phyloP scores from a whole-genome alignment of 495 filamentous ascomycete genomes.

The Penicillium verhagenii region DNA sequence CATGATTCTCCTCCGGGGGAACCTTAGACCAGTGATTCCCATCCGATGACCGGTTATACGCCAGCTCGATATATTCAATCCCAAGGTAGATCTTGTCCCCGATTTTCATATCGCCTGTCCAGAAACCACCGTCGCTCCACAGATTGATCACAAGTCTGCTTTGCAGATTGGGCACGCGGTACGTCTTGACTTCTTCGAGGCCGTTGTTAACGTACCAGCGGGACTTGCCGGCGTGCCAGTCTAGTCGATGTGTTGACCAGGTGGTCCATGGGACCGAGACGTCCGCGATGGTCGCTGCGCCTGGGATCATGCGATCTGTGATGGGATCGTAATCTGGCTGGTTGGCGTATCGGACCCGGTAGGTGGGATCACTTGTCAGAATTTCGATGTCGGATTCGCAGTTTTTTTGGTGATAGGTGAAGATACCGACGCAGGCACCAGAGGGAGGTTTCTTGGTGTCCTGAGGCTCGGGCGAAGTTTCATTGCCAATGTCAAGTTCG shows the following conservation, averaged over 20 bases:
- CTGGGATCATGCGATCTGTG: slow-evolving; percentile 34
- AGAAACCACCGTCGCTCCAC: slow-evolving; percentile 73
- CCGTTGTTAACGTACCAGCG: slow-evolving; percentile 66
- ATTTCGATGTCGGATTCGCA: slow-evolving; percentile 81
- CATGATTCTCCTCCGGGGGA: slow-evolving; percentile 14
- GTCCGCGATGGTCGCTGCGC: slow-evolving; percentile 30
- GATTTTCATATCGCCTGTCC: slow-evolving; percentile 69
- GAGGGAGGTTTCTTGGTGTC: slow-evolving; percentile 13
- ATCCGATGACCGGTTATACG: slow-evolving; percentile 54
- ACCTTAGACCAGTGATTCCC: neutral
- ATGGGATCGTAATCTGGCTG: slow-evolving; percentile 58
- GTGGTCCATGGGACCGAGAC: slow-evolving; percentile 53
- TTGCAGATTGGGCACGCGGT: slow-evolving; percentile 59
- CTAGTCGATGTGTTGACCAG: slow-evolving; percentile 71
- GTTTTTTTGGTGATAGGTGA: slow-evolving; percentile 61
- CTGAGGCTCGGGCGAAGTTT: neutral
- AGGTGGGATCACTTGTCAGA: slow-evolving; percentile 55
- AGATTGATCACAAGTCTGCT: slow-evolving; percentile 67
- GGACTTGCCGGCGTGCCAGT: slow-evolving; percentile 63
- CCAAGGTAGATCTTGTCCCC: slow-evolving; percentile 61
- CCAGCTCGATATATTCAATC: slow-evolving; percentile 72
- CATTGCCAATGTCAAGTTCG: neutral
- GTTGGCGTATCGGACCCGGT: slow-evolving; percentile 68
- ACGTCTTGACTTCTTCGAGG: slow-evolving; percentile 56
- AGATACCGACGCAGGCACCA: slow-evolving; percentile 67